Evolutionary conservation across 2,329 filamentous ascomycete species (phyloP), one percentile per base, ranked within the genome.

Genomic region (Thelonectria rubi): DNA sequence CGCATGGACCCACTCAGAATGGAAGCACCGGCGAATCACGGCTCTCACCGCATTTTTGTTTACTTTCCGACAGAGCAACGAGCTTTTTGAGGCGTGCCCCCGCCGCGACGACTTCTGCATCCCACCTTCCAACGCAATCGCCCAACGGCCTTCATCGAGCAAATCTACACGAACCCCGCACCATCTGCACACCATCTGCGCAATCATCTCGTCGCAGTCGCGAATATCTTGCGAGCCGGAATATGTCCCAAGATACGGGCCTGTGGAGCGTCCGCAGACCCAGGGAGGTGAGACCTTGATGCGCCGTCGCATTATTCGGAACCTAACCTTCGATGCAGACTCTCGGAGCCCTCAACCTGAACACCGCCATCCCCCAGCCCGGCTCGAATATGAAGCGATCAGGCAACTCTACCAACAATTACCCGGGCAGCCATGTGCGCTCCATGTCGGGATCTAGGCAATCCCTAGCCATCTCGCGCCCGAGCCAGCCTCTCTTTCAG

Each of bases 371-470:
- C 65, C 95, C 95, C 18, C 93, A 97, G 79, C 94, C 95, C 9
- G 86, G 91, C 26, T 98, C 94, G 42, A 92, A 93, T 42, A 90
- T 99, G 85, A 99, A 99, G 82, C 92, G 95, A 76, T 91, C 92
- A 30, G 95, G 89, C 69, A 88, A 88, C 48, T 26, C 57, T 65
- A 87, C 88, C 72, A 82, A 82, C 60, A 87, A 86, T 47, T 90
- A 86, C 72, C 88, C 88, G 15, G 75, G 73, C 57, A 88, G 90
- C 74, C 92, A 97, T 82, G 88, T 82, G 69, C 92, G 94, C 70
- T 93, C 92, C 26, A 87, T 92, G 71, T 97, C 94, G 65, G 91
- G 90, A 73, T 91, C 89, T 75, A 88, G 91, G 72, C 91, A 96
- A 76, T 94, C 94, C 70, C 92, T 97, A 64, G 94, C 93, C 70